Conservation (phyloP, 352 stramenopile genomes). For the Pythium dissimile region DNA sequence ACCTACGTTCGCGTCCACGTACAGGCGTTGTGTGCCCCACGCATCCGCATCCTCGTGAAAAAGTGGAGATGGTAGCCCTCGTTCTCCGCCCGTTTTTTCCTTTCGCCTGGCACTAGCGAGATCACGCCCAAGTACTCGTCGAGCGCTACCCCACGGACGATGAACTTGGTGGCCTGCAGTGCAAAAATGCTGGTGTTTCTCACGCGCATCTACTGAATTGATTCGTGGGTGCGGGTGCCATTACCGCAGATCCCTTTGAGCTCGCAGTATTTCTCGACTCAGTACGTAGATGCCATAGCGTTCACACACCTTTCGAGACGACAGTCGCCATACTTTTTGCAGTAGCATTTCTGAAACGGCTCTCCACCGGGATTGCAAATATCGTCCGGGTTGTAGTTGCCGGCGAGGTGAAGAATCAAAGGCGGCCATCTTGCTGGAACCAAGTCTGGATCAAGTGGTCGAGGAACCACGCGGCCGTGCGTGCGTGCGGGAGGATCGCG, state of each 20-base stretch:
- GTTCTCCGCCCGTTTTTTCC: background rate
- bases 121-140: background rate
- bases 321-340: background rate
- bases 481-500: background rate
- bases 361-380: background rate
- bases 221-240: background rate
- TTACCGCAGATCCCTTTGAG: background rate
- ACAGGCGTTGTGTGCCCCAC: background rate
- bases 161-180: background rate
- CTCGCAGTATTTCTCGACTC: background rate
- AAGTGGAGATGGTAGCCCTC: conserved; percentile 1
- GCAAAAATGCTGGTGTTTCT: conserved; percentile 3
- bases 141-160: background rate
- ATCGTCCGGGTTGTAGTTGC: conserved; percentile 3
- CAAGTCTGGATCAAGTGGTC: background rate
- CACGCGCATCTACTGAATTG: background rate
- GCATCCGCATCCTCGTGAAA: background rate
- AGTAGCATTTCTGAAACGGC: background rate
- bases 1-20: background rate
- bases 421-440: background rate
- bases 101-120: background rate
- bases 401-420: background rate
- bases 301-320: background rate
- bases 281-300: background rate
- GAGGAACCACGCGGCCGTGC: background rate